Percentiles rank a stretch among this genome's conserved stretches.
Evolutionary conservation across 164 flowering plant species (phyloP).

Genomic region (Amborella trichopoda): DNA sequence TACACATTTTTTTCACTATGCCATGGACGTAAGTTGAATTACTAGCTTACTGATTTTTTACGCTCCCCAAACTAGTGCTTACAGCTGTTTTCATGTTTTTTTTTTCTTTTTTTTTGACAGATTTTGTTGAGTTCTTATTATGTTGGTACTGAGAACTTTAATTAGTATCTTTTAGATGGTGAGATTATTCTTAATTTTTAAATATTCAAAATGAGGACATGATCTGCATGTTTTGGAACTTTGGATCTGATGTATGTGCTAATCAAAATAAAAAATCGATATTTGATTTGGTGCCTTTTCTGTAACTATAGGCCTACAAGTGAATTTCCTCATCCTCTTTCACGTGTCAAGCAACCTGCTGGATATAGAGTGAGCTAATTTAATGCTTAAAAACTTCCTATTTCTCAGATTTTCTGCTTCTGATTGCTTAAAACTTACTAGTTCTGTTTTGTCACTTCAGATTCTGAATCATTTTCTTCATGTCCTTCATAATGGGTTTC

Average conservation of each 20-base stretch:
- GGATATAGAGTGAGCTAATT: slow-evolving; percentile 72
- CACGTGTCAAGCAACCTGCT: slow-evolving; percentile 90
- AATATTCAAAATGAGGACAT: no score
- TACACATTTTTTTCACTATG: slow-evolving; percentile 98
- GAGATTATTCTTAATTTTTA: no score
- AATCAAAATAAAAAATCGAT: slow-evolving; percentile 1
- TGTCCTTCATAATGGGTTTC: no score
- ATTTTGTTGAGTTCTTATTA: no score
- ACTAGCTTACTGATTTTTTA: neutral
- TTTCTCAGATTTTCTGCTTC: neutral
- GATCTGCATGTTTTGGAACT: no score
- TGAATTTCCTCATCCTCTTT: slow-evolving; percentile 96
- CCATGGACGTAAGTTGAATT: slow-evolving; percentile 99
- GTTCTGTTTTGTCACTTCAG: neutral
- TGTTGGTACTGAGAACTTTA: no score
- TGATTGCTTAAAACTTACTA: neutral
- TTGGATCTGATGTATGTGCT: no score
- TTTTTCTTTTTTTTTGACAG: neutral
- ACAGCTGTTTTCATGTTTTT: neutral
- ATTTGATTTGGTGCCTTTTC: neutral
- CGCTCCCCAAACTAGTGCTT: neutral
- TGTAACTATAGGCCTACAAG: slow-evolving; percentile 79
- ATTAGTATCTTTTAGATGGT: no score
- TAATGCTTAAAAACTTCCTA: neutral
- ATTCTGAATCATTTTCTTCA: neutral